Evolutionary conservation across 148 eudicot genomes (phyloP), one percentile per base, ranked within the genome.

Genomic region (Polygonum maritimum): DNA sequence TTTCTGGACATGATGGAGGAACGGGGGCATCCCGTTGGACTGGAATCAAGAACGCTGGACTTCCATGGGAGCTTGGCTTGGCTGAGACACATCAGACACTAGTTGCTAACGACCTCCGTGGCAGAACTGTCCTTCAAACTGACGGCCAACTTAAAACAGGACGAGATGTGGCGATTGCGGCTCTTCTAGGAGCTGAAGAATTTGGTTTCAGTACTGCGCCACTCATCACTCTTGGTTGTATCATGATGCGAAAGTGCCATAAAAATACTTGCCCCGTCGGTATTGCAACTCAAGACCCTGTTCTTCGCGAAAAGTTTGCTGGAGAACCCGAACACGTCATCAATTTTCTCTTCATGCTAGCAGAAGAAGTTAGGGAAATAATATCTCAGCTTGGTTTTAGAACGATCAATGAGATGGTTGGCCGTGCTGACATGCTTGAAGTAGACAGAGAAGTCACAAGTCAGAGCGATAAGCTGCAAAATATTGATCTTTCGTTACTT

Each of bases 1-100:
- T 96, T 75, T 96, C 99, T 39, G 99, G 99, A 67, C 99, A 96
- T 57, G 99, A 96, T 82, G 99, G 99, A 76, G 99, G 99, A 58
- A 96, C 99, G 1, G 99, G 99, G 8, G 99, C 99, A 73, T 92
- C 99, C 39, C 83, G 99, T 69, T 96, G 99, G 99, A 96, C 99
- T 26, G 99, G 99, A 12, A 96, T 96, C 80, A 96, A 96, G 88
- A 92, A 84, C 84, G 99, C 99, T 39, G 99, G 99, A 75, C 92
- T 96, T 78, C 99, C 99, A 2, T 96, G 99, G 99, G 99, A 96
- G 84, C 98, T 96, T 76, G 99, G 99, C 58, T 84, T 96, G 51
- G 99, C 99, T 7, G 99, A 96, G 87, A 96, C 99, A 47, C 99
- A 96, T 81, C 99, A 96, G 81, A 96, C 99, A 38, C 84, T 96